Evolutionary conservation across 2,329 filamentous ascomycete species (phyloP).

Genomic region (Penicillium sp.): DNA sequence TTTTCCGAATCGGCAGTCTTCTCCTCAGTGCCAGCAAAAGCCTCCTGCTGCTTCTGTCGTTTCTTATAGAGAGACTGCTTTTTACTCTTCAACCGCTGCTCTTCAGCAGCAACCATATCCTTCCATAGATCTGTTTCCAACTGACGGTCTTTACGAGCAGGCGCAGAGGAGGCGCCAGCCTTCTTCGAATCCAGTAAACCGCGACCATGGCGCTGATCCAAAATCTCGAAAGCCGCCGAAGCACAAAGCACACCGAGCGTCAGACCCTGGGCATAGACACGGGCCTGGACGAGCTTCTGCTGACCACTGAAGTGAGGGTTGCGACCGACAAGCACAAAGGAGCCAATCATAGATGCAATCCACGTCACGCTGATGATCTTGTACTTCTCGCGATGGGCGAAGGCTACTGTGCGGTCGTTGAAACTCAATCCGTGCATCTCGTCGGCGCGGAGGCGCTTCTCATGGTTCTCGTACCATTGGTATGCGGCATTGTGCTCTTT

Average conservation of each 20-base stretch:
- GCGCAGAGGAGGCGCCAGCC: no score
- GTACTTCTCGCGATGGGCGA: conserved; percentile 82
- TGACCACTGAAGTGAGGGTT: conserved; percentile 73
- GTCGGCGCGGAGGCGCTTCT: conserved; percentile 60
- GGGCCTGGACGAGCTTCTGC: conserved; percentile 94
- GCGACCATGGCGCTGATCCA: conserved; percentile 75
- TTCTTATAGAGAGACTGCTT: conserved; percentile 42
- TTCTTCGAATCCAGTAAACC: conserved; percentile 58
- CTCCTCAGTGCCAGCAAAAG: no score
- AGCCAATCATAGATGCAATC: conserved; percentile 77
- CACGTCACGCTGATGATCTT: conserved; percentile 81
- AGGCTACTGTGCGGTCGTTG: conserved; percentile 68
- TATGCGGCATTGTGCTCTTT: conserved; percentile 68
- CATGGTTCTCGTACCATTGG: conserved; percentile 67
- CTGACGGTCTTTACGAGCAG: no score
- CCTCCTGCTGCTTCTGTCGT: no score
- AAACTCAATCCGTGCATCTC: conserved; percentile 60
- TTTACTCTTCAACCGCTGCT: conserved; percentile 50
- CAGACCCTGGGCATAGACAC: conserved; percentile 90
- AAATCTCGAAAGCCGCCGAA: conserved; percentile 79
- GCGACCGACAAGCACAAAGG: conserved; percentile 75
- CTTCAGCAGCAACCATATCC: conserved; percentile 56
- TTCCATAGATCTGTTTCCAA: conserved; percentile 97
- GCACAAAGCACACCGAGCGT: conserved; percentile 83
- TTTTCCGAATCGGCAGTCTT: no score